Evolutionary conservation across 1,139 yeast genomes (phyloP).

Genomic region (Taphrina sp.): DNA sequence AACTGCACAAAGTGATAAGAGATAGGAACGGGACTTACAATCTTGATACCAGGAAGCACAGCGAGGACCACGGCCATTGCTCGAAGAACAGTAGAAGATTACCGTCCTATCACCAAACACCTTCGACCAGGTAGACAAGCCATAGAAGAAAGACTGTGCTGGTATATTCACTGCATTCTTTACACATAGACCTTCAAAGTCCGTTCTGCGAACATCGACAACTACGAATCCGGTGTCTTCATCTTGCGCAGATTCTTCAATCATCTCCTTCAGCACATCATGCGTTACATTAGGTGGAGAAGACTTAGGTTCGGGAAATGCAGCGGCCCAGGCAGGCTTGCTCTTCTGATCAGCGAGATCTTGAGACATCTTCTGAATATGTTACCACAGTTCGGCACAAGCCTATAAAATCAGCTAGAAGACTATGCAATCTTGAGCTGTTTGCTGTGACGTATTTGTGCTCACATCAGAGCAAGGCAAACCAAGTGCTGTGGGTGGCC

Average conservation of each 20-base stretch:
- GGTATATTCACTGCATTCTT: slow-evolving; percentile 22
- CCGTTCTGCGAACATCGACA: slow-evolving; percentile 21
- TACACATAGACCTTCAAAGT: slow-evolving; percentile 10
- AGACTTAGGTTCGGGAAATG: slow-evolving; percentile 21
- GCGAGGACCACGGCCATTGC: slow-evolving; percentile 19
- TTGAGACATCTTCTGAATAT: no score
- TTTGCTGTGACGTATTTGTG: no score
- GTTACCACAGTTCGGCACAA: no score
- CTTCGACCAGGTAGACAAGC: slow-evolving; percentile 18
- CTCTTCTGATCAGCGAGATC: no score
- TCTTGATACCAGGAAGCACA: slow-evolving; percentile 31
- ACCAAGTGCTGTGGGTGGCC: no score
- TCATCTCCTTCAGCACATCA: slow-evolving; percentile 22
- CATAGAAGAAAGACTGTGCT: slow-evolving; percentile 13
- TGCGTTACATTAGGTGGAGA: slow-evolving; percentile 8
- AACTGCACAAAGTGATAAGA: background rate
- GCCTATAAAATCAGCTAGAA: no score
- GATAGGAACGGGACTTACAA: background rate
- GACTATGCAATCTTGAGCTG: no score
- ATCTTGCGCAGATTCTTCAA: slow-evolving; percentile 14
- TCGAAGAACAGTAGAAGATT: slow-evolving; percentile 17
- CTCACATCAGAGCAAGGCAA: no score
- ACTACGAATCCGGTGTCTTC: slow-evolving; percentile 31
- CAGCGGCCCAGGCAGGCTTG: no score
- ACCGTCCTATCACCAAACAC: slow-evolving; percentile 27